A percentile compares a stretch with the other conserved stretches of the same genome.
These are phyloP conservation scores for grape (Vitis vinifera) DNA, from an alignment of 164 flowering plant species.

Conservation along the genomic window DNA sequence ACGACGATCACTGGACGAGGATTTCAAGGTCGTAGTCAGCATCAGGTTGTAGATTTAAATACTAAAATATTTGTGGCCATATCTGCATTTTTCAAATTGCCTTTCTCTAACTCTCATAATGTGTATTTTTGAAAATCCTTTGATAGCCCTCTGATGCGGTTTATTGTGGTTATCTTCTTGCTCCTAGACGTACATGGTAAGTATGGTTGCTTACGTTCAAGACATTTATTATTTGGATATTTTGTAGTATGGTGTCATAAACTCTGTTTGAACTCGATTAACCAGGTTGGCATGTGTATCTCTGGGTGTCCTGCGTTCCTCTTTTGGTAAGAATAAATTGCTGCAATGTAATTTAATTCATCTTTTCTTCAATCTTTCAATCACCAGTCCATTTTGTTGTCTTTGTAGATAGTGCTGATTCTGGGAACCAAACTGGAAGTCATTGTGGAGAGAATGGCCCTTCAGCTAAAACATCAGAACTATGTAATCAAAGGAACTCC, in stretches of 20 bases:
- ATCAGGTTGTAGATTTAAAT: slow-evolving; percentile 14
- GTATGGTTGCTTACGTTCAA: not conserved
- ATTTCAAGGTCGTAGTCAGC: slow-evolving; percentile 26
- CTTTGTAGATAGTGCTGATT: slow-evolving; percentile 41
- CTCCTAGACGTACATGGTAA: slow-evolving; percentile 48
- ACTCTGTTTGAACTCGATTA: not conserved
- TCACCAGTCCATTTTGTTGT: too few relatives aligned
- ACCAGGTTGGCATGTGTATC: slow-evolving; percentile 51
- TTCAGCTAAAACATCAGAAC: slow-evolving; percentile 34
- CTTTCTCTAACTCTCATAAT: not conserved
- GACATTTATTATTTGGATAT: not conserved
- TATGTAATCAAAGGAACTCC: slow-evolving; percentile 52
- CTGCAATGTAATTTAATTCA: not conserved
- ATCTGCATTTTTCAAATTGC: too few relatives aligned
- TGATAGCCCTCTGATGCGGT: slow-evolving; percentile 52
- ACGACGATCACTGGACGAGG: slow-evolving; percentile 24
- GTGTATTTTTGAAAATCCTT: not conserved
- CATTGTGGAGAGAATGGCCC: slow-evolving; percentile 63
- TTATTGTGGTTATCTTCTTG: slow-evolving; percentile 39
- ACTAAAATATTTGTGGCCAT: not conserved
- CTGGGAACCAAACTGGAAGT: slow-evolving; percentile 67
- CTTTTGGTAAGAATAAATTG: slow-evolving; percentile 37
- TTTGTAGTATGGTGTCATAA: too few relatives aligned
- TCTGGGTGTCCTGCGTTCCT: slow-evolving; percentile 56
- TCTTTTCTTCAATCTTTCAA: too few relatives aligned